Conservation (phyloP, 495 filamentous ascomycete species). For the Aspergillus cavernicola region DNA sequence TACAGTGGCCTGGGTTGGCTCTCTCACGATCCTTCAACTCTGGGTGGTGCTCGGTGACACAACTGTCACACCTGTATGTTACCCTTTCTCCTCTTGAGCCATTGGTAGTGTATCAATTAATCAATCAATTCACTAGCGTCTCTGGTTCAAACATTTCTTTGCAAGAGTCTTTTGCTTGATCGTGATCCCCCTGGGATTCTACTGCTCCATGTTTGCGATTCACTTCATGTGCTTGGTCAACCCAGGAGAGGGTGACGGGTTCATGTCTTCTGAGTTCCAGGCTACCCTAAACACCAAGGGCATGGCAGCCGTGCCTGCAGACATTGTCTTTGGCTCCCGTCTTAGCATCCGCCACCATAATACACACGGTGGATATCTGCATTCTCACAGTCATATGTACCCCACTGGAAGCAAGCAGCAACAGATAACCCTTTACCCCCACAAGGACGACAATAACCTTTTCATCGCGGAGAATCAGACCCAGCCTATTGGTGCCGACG, state of each 20-base stretch:
- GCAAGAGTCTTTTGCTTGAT: conserved; percentile 90
- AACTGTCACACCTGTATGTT: conserved; percentile 68
- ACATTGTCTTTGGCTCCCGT: conserved; percentile 84
- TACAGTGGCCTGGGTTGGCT: conserved; percentile 97
- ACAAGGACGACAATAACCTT: conserved; percentile 98
- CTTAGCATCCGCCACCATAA: conserved; percentile 88
- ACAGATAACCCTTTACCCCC: conserved; percentile 95
- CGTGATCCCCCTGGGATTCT: conserved; percentile 82
- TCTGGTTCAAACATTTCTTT: conserved; percentile 94
- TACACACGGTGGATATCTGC: conserved; percentile 95
- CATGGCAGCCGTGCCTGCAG: conserved; percentile 92
- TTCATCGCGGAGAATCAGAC: conserved; percentile 95
- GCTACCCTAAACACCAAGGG: conserved; percentile 92
- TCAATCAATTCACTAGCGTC: conserved; percentile 43
- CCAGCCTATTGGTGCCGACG: conserved; percentile 74
- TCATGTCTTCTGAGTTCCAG: conserved; percentile 99
- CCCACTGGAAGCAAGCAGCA: conserved; percentile 96
- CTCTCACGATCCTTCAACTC: conserved; percentile 83
- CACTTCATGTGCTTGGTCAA: conserved; percentile 92
- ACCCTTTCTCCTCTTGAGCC: not conserved
- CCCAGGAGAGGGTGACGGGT: conserved; percentile 95
- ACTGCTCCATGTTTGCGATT: conserved; percentile 92
- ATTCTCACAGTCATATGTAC: conserved; percentile 97
- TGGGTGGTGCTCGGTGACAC: conserved; percentile 92
- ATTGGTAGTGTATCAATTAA: conserved; percentile 11